phyloP scores from a whole-genome alignment of 768 basidiomycete genomes.

The Collybia sordida region DNA sequence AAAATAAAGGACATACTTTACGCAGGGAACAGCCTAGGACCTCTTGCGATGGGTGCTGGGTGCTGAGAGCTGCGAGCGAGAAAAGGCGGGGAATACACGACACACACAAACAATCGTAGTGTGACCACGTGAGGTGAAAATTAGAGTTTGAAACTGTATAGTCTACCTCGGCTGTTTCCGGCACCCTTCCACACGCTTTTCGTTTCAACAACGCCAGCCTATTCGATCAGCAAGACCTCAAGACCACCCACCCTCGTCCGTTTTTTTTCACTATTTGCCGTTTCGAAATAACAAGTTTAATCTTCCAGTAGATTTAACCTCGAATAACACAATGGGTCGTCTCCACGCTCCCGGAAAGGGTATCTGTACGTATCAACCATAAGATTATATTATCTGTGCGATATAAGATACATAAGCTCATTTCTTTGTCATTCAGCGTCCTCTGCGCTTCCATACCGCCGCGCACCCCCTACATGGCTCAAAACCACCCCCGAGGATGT shows the following conservation, averaged over 20 bases:
- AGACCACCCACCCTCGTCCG: background rate
- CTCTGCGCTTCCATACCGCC: constrained; percentile 97
- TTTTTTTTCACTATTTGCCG: constrained; percentile 15
- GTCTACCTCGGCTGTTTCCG: constrained; percentile 37
- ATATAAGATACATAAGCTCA: too few species aligned
- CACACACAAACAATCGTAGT: constrained; percentile 34
- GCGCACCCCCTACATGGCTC: constrained; percentile 93
- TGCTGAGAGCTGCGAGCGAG: constrained; percentile 6
- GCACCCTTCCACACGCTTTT: background rate
- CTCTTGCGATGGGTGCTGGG: constrained; percentile 33
- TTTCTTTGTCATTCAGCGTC: constrained; percentile 49
- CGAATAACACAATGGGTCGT: constrained; percentile 75
- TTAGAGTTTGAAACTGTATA: constrained; percentile 68
- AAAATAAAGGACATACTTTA: background rate
- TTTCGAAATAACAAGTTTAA: constrained; percentile 32
- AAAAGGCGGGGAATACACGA: constrained; percentile 22
- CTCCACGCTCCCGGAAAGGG: constrained; percentile 99
- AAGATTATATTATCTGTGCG: too few species aligned
- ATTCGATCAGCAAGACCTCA: background rate
- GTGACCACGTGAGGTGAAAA: constrained; percentile 25
- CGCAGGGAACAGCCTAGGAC: constrained; percentile 27
- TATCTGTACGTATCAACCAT: constrained; percentile 75
- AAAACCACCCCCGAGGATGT: constrained; percentile 96
- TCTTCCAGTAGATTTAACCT: constrained; percentile 13
- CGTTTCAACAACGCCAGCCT: background rate